Evolutionary conservation across 139 green algal species (phyloP), one percentile per base, ranked within the genome.

Genomic region (Chlamydomonas schloesseri): DNA sequence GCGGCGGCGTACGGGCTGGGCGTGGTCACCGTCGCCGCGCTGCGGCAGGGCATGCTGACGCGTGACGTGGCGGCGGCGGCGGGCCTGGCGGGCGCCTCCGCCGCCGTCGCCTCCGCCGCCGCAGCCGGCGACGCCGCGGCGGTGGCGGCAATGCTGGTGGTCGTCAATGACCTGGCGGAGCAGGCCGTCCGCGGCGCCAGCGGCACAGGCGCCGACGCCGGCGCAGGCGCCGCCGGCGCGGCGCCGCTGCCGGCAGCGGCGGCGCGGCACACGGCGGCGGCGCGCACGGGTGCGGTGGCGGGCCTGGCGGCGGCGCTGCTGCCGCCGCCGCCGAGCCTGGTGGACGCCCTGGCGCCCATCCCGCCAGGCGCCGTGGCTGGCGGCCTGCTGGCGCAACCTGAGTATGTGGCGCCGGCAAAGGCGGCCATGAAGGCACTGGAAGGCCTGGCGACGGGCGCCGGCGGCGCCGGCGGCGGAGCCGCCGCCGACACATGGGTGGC

Each of bases 271-370:
- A 37, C 23, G n/a, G 67, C 50, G 31, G 79, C 79, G 67, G 79
- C 67, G 33, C 65, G 79, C 1, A n/a, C 34, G 31, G 79, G 79
- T 3, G 79, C 65, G 37, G 79, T 85, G 23, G 79, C 79, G 60
- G 79, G 67, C 1, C 79, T 85, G 65, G 65, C 67, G 46, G 79
- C 79, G 65, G 14, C 73, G 79, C 46, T 85, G 68, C 65, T 85
- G 64, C 79, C 79, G 33, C 79, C 79, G 79, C 67, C 79, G 67
- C 9, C 79, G 0, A 85, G 79, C 64, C 67, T 77, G 46, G 65
- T 69, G 31, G 79, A 85, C n/a, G 79, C 67, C 2, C 67, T 85
- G 31, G 79, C 64, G 62, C 78, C 78, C 42, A 47, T 84, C 14
- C n/a, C 78, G 23, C 23, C 67, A 0, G 46, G 79, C 3, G 65